Evolutionary conservation across 805 yeast genomes (phyloP), one percentile per base, ranked within the genome.

Genomic region (Lipomyces chichibuensis): DNA sequence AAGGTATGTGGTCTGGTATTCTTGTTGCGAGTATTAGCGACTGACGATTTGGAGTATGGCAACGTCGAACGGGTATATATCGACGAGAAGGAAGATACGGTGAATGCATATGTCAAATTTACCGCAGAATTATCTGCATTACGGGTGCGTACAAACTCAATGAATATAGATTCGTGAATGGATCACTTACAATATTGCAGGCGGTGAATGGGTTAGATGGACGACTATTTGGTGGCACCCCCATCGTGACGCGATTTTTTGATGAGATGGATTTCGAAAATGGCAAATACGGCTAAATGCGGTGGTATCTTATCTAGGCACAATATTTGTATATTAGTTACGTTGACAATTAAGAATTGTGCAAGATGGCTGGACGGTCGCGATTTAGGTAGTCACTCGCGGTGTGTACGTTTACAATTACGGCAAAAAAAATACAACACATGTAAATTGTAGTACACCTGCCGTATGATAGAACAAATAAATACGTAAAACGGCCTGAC

Each of bases 91-190:
- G 32, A 52, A 17, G 54, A 33, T 2, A 29, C 33, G 1, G 65
- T 60, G 37, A 61, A 66, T 32, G 64, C 62, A 4, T 69, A 59
- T 51, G 62, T 69, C 43, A 66, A 65, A 35, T 69, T 69, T 39
- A 64, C 71, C 7, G 59, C 59, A 27, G 72, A 69, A 43, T 35
- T 68, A 11, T 68, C 72, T 29, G 72, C 71, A 6, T 39, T 69
- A 8, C 56, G 70, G 20, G 72, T 67, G 37, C 54, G 68, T 61
- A 14, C 3, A 5, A 23, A 32, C 5, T n/a, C 27, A 9, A 11
- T 23, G 37, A 20, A 17, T 37, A 14, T 13, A 35, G 49, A 6
- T 37, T 2, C 33, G 9, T 13, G 32, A 33, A 32, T 46, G 27
- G 49, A n/a, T 43, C 23, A 29, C 37, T 23, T n/a, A n/a, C 39